Conservation (phyloP, 1,284 basidiomycete species). For the Ustilago tritici region DNA sequence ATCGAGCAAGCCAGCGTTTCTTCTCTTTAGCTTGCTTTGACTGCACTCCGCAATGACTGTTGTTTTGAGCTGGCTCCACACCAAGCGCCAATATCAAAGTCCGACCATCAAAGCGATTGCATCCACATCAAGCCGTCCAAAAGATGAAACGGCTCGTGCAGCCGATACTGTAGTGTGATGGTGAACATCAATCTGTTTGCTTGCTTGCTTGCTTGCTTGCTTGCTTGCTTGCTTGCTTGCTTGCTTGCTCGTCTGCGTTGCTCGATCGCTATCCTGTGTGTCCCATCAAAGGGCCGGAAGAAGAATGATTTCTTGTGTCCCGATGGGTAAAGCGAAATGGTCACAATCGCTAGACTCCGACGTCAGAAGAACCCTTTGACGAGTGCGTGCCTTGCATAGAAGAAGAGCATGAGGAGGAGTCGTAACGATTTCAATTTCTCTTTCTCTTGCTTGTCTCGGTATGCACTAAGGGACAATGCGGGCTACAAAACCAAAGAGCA, state of each 20-base stretch:
- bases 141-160: not conserved
- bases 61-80: not conserved
- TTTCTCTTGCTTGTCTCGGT: not conserved
- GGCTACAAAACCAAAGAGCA: not conserved
- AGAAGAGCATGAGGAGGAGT: not conserved
- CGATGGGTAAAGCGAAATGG: conserved; percentile 2
- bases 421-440: not conserved
- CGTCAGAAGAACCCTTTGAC: not conserved
- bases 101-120: not conserved
- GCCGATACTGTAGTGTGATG: not conserved
- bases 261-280: not conserved
- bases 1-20: not conserved
- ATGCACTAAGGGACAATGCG: not conserved
- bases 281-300: not conserved
- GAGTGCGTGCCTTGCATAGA: not conserved
- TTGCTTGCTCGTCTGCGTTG: too few species aligned
- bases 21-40: not conserved
- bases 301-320: not conserved
- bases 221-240: too few species aligned
- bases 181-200: not conserved
- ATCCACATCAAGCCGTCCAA: not conserved
- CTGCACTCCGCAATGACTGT: not conserved
- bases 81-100: not conserved
- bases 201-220: too few species aligned
- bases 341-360: not conserved